phyloP scores from a whole-genome alignment of 495 filamentous ascomycete species.

The Antarctomyces pellizariae region DNA sequence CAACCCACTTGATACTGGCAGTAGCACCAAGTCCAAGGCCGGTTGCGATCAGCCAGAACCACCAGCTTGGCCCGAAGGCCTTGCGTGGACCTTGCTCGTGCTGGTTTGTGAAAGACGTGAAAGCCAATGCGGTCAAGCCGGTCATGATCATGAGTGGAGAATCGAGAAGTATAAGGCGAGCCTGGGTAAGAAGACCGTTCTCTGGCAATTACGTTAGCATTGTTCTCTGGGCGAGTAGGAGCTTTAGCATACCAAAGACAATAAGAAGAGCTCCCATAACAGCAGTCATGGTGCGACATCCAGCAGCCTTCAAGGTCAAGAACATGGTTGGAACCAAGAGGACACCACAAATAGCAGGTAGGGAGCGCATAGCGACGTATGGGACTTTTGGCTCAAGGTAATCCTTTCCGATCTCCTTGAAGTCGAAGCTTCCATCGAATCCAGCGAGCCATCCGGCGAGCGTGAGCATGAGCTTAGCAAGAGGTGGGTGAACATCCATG shows the following conservation, averaged over 20 bases:
- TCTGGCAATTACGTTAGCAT: slow-evolving; percentile 25
- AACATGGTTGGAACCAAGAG: slow-evolving; percentile 79
- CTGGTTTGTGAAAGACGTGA: slow-evolving; percentile 86
- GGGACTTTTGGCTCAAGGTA: slow-evolving; percentile 87
- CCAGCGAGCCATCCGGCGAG: slow-evolving; percentile 89
- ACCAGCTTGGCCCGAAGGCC: slow-evolving; percentile 79
- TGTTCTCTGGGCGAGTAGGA: background rate
- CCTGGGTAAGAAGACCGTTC: slow-evolving; percentile 86
- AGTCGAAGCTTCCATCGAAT: slow-evolving; percentile 88
- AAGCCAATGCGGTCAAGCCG: slow-evolving; percentile 72
- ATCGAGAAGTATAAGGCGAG: slow-evolving; percentile 84
- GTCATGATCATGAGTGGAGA: slow-evolving; percentile 88
- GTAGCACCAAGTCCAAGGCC: slow-evolving; percentile 79
- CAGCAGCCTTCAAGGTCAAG: slow-evolving; percentile 73
- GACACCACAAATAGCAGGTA: slow-evolving; percentile 74
- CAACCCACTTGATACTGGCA: slow-evolving; percentile 95
- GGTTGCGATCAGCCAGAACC: slow-evolving; percentile 87
- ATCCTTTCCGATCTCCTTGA: slow-evolving; percentile 99
- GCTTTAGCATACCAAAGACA: slow-evolving; percentile 49
- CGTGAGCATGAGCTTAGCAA: slow-evolving; percentile 87
- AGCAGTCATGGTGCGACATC: slow-evolving; percentile 67
- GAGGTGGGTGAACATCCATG: slow-evolving; percentile 97
- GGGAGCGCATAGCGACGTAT: slow-evolving; percentile 91
- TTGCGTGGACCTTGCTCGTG: slow-evolving; percentile 75
- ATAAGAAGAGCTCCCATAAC: slow-evolving; percentile 62